Conservation (phyloP, 306 rosid species). For the Adenanthera pavonina region DNA sequence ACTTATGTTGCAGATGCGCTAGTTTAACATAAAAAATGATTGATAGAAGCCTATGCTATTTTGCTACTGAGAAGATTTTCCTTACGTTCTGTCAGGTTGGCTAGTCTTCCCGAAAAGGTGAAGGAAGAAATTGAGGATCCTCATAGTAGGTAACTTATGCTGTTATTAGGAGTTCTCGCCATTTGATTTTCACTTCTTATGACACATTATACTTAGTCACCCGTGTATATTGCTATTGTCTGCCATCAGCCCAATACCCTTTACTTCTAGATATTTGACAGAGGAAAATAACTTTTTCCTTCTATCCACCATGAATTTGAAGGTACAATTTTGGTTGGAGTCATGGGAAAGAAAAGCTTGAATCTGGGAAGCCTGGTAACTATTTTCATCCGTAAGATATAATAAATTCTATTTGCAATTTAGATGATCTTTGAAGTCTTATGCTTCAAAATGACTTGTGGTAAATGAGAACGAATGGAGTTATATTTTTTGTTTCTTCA, state of each 20-base stretch:
- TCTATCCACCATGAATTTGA: slow-evolving; percentile 38
- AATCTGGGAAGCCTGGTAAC: slow-evolving; percentile 91
- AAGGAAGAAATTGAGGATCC: slow-evolving; percentile 88
- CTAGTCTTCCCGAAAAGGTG: slow-evolving; percentile 72
- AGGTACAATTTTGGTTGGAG: slow-evolving; percentile 99
- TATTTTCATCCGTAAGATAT: slow-evolving; percentile 26
- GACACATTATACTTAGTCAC: slow-evolving; percentile 14
- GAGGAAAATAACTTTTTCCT: slow-evolving; percentile 22
- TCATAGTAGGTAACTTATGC: slow-evolving; percentile 65
- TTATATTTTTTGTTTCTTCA: neutral
- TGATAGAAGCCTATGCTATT: slow-evolving; percentile 23
- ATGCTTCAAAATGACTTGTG: slow-evolving; percentile 11
- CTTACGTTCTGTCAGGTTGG: slow-evolving; percentile 57
- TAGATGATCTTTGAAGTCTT: slow-evolving; percentile 1
- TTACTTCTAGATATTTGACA: slow-evolving; percentile 27
- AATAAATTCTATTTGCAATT: slow-evolving; percentile 18
- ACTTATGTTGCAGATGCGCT: neutral
- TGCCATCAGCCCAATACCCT: slow-evolving; percentile 19
- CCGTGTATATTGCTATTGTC: slow-evolving; percentile 15
- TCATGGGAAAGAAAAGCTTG: slow-evolving; percentile 97
- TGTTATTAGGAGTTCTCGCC: slow-evolving; percentile 31
- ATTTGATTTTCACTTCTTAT: slow-evolving; percentile 27
- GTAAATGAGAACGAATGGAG: neutral
- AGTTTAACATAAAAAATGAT: neutral
- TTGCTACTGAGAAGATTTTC: slow-evolving; percentile 30